phyloP scores from a whole-genome alignment of 208 protist species.

The Borovskyia barvae region DNA sequence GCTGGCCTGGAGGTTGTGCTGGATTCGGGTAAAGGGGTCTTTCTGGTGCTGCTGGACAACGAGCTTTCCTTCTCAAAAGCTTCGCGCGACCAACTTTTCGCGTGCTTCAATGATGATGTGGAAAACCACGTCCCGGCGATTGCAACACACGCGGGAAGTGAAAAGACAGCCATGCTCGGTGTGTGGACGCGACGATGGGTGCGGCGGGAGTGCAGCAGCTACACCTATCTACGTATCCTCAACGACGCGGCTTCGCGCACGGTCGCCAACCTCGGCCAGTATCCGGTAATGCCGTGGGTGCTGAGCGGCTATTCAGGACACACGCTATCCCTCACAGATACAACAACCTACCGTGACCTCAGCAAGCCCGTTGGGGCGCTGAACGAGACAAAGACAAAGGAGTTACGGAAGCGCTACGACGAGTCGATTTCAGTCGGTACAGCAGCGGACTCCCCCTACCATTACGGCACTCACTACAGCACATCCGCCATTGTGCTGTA shows the following conservation, averaged over 20 bases:
- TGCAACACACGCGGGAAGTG: slow-evolving; percentile 27
- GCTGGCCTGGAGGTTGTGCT: slow-evolving; percentile 62
- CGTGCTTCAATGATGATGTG: slow-evolving; percentile 24
- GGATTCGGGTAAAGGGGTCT: slow-evolving; percentile 50
- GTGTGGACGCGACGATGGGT: slow-evolving; percentile 68
- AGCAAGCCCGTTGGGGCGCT: slow-evolving; percentile 95
- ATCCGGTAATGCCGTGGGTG: slow-evolving; percentile 95
- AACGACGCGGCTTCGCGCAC: slow-evolving; percentile 91
- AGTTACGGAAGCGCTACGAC: slow-evolving; percentile 74
- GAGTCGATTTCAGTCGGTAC: slow-evolving; percentile 63
- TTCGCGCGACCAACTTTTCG: slow-evolving; percentile 33
- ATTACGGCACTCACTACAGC: slow-evolving; percentile 98
- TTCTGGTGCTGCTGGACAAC: slow-evolving; percentile 64
- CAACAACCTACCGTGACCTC: slow-evolving; percentile 86
- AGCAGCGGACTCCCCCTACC: slow-evolving; percentile 77
- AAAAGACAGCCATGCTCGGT: slow-evolving; percentile 37
- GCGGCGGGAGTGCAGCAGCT: slow-evolving; percentile 84
- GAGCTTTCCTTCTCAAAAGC: slow-evolving; percentile 63
- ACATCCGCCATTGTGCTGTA: slow-evolving; percentile 93
- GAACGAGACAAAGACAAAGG: slow-evolving; percentile 49
- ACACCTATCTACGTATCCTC: slow-evolving; percentile 86
- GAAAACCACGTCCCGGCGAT: slow-evolving; percentile 30
- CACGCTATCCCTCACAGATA: slow-evolving; percentile 74
- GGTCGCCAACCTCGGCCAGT: slow-evolving; percentile 90
- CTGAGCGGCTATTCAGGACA: slow-evolving; percentile 71